phyloP scores from a whole-genome alignment of 2,329 filamentous ascomycete genomes.

The Colletotrichum sp. region DNA sequence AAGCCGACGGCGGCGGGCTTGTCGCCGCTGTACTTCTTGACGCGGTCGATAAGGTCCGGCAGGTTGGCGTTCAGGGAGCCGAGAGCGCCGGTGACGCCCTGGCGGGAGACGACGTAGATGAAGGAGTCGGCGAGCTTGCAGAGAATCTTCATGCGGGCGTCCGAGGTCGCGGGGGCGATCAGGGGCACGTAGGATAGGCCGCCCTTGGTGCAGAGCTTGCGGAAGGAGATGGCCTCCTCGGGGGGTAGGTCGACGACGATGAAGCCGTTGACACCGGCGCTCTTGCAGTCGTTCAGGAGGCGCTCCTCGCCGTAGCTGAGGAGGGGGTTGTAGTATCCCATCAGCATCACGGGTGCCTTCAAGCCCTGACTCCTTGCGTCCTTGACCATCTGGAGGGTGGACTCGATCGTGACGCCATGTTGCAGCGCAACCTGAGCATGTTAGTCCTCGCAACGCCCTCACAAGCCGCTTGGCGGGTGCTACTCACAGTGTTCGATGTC shows the following conservation, averaged over 20 bases:
- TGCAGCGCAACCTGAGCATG: constrained; percentile 67
- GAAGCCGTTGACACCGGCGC: constrained; percentile 90
- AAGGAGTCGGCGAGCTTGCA: constrained; percentile 98
- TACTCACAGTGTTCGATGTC: constrained; percentile 82
- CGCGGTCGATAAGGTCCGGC: constrained; percentile 80
- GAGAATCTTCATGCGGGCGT: constrained; percentile 91
- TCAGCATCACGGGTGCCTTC: constrained; percentile 83
- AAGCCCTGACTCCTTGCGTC: constrained; percentile 80
- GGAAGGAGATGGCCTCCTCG: constrained; percentile 93
- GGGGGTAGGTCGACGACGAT: constrained; percentile 96
- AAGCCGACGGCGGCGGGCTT: constrained; percentile 93
- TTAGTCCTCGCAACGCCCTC: neutral
- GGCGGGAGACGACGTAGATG: constrained; percentile 97
- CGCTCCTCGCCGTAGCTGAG: constrained; percentile 93
- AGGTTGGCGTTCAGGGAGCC: constrained; percentile 83
- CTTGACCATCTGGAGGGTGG: constrained; percentile 82
- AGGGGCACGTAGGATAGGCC: constrained; percentile 95
- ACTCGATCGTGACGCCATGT: constrained; percentile 85
- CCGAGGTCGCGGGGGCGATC: constrained; percentile 92
- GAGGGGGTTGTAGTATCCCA: constrained; percentile 99
- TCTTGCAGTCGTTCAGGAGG: constrained; percentile 82
- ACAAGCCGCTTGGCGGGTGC: neutral
- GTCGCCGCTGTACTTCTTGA: constrained; percentile 91
- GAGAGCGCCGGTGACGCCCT: constrained; percentile 93
- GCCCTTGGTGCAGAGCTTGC: constrained; percentile 79